Evolutionary conservation across 805 yeast genomes (phyloP), one percentile per base, ranked within the genome.

Genomic region (Yarrowia sp.): DNA sequence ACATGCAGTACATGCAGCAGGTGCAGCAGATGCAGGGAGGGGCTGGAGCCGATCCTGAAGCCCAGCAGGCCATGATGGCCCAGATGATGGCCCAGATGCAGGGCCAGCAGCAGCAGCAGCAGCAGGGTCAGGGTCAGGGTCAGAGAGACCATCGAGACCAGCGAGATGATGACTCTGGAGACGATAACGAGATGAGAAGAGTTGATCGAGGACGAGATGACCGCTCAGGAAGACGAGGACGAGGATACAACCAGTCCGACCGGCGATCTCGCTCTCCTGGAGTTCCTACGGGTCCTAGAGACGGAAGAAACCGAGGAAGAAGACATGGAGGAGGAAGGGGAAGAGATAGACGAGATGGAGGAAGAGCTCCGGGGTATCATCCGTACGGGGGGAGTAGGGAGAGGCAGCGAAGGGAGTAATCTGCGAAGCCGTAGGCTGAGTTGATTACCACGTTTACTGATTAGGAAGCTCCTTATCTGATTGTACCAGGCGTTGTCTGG

Each of bases 1-100:
- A 58, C 63, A 58, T 58, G 63, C 51, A 41, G 32, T 58, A 58
- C 32, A 58, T 58, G 63, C 63, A 58, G 51, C 51, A 41, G 38
- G 19, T 58, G 8, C 63, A 58, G 51, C 41, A 28, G 51, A 19
- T 58, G 40, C 63, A 58, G 32, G 63, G 51, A 12, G 51, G 30
- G 1, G 28, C 33, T 3, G 43, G 16, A 3, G 36, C 62, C 4
- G 51, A 58, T 9, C 63, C 51, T 12, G 51, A 58, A 7, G 63
- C 63, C 4, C 63, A 58, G 33, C 49, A 41, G 32, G 51, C 46
- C 19, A 43, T 43, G 51, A 58, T 58, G 63, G 41, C 36, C 32
- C 51, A 41, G 49, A 58, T 58, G 63, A 41, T 38, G 49, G 36
- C 26, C 11, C 63, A 58, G 41, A 58, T 58, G 63, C 40, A 52